These are phyloP conservation scores for Lavandula angustifolia DNA, from an alignment of 257 asterid genomes.

Conservation along the genomic window DNA sequence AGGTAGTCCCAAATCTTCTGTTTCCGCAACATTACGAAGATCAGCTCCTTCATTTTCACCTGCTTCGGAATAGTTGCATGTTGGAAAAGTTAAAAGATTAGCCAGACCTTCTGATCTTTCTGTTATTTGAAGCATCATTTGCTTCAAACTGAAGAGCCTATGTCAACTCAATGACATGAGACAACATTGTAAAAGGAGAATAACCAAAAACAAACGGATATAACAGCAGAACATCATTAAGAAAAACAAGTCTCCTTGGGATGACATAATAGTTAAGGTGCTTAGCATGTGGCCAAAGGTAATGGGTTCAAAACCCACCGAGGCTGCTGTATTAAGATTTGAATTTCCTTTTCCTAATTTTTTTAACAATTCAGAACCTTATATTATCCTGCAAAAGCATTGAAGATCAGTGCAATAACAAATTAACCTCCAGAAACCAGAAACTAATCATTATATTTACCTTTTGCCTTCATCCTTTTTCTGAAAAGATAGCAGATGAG, in stretches of 20 bases:
- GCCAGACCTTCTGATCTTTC: background rate
- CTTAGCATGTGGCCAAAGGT: no score
- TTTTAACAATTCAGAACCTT: background rate
- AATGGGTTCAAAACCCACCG: no score
- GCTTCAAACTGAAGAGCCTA: background rate
- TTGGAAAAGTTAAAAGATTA: background rate
- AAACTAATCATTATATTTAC: constrained; percentile 20
- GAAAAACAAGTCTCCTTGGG: no score
- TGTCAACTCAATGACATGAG: no score
- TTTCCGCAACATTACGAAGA: constrained; percentile 10
- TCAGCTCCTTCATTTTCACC: constrained; percentile 28
- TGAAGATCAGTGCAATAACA: background rate
- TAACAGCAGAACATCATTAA: background rate
- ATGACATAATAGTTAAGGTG: no score
- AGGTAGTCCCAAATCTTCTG: constrained; percentile 44
- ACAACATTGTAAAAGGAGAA: no score
- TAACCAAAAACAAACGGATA: background rate
- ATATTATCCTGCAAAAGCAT: background rate
- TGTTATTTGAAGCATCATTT: background rate
- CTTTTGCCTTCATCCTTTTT: constrained; percentile 33
- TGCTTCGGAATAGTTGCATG: constrained; percentile 3
- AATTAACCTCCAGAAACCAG: background rate
- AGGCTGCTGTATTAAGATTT: background rate
- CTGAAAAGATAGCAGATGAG: constrained; percentile 30
- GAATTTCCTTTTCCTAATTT: background rate